Conservation (phyloP, 257 asterid genomes). For the Henckelia pumila region DNA sequence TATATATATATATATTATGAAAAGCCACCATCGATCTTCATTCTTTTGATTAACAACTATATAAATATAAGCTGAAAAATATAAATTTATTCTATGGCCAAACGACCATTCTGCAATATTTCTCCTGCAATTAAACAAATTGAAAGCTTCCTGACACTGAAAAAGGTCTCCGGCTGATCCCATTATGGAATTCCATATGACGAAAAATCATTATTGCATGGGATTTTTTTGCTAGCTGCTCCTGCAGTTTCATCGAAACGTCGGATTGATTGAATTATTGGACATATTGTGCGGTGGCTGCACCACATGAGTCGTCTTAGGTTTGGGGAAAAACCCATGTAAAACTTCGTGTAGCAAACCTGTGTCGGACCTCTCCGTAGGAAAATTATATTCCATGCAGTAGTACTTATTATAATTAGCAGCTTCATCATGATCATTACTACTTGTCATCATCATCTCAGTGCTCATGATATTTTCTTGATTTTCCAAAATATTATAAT, state of each 20-base stretch:
- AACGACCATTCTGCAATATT: slow-evolving; percentile 1
- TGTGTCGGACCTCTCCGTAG: slow-evolving; percentile 21
- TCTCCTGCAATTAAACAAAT: slow-evolving; percentile 25
- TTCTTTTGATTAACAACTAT: no score
- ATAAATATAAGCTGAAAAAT: no score
- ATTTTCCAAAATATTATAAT: background rate
- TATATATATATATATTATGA: no score
- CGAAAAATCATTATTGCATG: slow-evolving; percentile 9
- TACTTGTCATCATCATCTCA: no score
- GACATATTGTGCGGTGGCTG: background rate
- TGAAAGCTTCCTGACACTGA: slow-evolving; percentile 33
- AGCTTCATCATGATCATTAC: no score
- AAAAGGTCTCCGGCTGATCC: slow-evolving; percentile 29
- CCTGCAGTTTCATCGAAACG: background rate
- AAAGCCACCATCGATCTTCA: no score
- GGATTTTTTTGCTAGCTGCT: background rate
- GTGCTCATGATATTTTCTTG: background rate
- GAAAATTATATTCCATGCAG: no score
- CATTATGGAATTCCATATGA: slow-evolving; percentile 24
- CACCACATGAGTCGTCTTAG: slow-evolving; percentile 3
- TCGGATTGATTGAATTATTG: background rate
- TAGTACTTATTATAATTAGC: no score
- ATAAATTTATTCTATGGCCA: background rate
- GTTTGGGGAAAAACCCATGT: slow-evolving; percentile 35
- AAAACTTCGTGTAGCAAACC: slow-evolving; percentile 43